These are phyloP conservation scores for Kodamaea alishanica DNA, from an alignment of 1,139 yeast genomes.

Conservation along the genomic window DNA sequence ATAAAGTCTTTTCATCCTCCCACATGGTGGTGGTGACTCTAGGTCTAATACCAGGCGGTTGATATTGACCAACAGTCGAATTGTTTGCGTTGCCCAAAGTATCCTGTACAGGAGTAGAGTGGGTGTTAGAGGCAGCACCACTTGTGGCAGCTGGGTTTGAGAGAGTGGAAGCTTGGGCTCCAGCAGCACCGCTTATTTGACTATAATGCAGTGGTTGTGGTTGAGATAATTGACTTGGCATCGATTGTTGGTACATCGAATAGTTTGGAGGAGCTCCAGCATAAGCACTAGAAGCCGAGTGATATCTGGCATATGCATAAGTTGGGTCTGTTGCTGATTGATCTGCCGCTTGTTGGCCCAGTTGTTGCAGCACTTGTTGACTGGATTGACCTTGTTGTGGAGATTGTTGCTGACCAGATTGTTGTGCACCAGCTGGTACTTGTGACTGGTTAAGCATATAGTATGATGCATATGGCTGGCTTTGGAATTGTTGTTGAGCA, in stretches of 20 bases:
- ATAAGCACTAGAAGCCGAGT: slow-evolving; percentile 1
- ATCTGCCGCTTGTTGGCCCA: slow-evolving; percentile 9
- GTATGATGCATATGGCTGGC: slow-evolving; percentile 22
- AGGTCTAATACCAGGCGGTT: slow-evolving; percentile 63
- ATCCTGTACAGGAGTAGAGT: slow-evolving; percentile 14
- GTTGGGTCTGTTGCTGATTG: slow-evolving; percentile 9
- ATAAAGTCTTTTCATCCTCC: slow-evolving; percentile 94
- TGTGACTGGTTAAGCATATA: slow-evolving; percentile 19
- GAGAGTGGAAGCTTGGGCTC: slow-evolving; percentile 3
- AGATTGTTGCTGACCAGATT: slow-evolving; percentile 6
- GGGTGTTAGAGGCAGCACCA: slow-evolving; percentile 10
- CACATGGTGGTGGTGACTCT: slow-evolving; percentile 92
- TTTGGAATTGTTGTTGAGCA: slow-evolving; percentile 11
- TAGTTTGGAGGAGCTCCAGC: slow-evolving; percentile 11
- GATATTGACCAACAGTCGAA: slow-evolving; percentile 46
- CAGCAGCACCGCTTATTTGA: slow-evolving; percentile 6
- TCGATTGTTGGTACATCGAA: slow-evolving; percentile 14
- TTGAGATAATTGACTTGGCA: slow-evolving; percentile 12
- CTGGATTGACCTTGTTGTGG: slow-evolving; percentile 8
- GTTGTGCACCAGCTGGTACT: slow-evolving; percentile 13
- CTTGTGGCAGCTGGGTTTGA: slow-evolving; percentile 9
- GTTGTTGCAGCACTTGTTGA: slow-evolving; percentile 8
- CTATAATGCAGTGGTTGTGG: slow-evolving; percentile 9
- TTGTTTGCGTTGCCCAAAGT: slow-evolving; percentile 18
- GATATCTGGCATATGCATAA: slow-evolving; percentile 1